Percentiles rank a stretch among this genome's conserved stretches.
Evolutionary conservation across 106 monocot species (phyloP).

Genomic region (Agapanthus africanus): DNA sequence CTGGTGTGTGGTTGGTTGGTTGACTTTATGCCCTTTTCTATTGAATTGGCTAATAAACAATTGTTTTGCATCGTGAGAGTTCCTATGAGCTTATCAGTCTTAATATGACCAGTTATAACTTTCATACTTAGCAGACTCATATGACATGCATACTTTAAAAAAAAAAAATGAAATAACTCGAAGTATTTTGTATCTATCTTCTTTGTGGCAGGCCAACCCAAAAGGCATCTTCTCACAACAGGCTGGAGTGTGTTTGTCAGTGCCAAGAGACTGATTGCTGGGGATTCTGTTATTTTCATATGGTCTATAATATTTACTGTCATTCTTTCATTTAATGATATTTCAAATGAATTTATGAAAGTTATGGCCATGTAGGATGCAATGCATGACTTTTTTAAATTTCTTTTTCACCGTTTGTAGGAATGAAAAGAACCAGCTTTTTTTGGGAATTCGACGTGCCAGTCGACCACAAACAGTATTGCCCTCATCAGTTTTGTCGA

Average conservation of each 20-base stretch:
- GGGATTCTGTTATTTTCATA: constrained; percentile 26
- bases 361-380: too few species aligned
- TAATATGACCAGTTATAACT: too few species aligned
- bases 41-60: too few species aligned
- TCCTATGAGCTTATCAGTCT: too few species aligned
- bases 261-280: constrained; percentile 27
- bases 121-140: too few species aligned
- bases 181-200: constrained; percentile 1
- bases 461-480: constrained; percentile 27
- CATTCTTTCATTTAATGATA: not conserved
- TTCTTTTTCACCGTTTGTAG: constrained; percentile 6
- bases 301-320: constrained; percentile 9
- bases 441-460: constrained; percentile 25
- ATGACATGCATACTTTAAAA: too few species aligned
- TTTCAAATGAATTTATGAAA: not conserved
- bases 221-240: constrained; percentile 29
- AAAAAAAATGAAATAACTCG: too few species aligned
- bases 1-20: too few species aligned
- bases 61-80: too few species aligned
- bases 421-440: constrained; percentile 26
- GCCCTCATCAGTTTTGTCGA: constrained; percentile 30
- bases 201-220: constrained; percentile 23
- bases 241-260: constrained; percentile 35
- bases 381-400: too few species aligned
- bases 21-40: too few species aligned